Base-by-base conservation (phyloP, 176 grass and related monocot species). In the Paspalum vaginatum region DNA sequence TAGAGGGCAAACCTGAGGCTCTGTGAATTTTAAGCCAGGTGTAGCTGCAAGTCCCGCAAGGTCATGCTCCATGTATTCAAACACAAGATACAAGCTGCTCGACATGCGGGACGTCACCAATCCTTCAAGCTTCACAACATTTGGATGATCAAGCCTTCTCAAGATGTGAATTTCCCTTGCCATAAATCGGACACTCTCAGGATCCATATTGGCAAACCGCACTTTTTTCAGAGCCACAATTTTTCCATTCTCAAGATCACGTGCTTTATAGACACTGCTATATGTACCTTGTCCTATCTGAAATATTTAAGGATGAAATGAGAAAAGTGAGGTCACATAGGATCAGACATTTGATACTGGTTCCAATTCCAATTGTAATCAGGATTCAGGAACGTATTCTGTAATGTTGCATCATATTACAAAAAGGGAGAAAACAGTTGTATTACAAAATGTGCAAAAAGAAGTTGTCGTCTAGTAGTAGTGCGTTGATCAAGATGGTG, bases 221-320 rank as follows among this genome's bases (percentile, higher is more conserved):
- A 99, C 97, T 85, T 99, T 99, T 85, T 99, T 99, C 76, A 99
- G 89, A 44, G 97, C 97, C 61, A 99, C 97, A 63, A 91, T 81
- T 90, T 99, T 95, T 39, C 97, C 87, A 0, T 84, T 99, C 42
- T 93, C 97, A 69, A 99, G 90, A 82, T 99, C 97, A 7, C 97
- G 90, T 57, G 97, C 97, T 85, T 87, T 91, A 83, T 99, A 99
- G 63, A 99, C 97, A 0, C 79, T 99, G 46, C 97, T 99, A 77
- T 99, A 99, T 48, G 97, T 99, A 66, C 97, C 97, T 91, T 99
- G 97, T 49, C 97, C 97, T 83, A 99, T 96, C 97, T 99, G 93
- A 80, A 80, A 85, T 26, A 70, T 88, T 80, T 52, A 61, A 80
- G 74, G 20, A 53, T 17, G 9, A 22, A 66, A 70, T 78, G 53